Conservation (phyloP, 139 green algal species). For the Chlorella sorokiniana region DNA sequence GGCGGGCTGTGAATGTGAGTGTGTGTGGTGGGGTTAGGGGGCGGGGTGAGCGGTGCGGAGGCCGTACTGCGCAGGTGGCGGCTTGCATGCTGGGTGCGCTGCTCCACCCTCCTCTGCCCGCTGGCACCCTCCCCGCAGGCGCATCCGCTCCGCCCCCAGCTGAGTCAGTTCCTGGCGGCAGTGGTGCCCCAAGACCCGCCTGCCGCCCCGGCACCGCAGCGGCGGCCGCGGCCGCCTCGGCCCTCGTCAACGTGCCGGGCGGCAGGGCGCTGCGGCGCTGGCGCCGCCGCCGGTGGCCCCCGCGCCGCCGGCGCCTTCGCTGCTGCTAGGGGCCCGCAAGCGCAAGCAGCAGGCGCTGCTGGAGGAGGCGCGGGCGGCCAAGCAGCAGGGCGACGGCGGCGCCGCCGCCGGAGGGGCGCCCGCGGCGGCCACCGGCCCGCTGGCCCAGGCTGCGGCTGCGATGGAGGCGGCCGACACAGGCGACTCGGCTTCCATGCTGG, state of each 20-base stretch:
- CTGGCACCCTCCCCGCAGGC: slow-evolving; percentile 1
- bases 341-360: slow-evolving; percentile 14
- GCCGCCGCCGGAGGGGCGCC: neutral
- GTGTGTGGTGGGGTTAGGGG: neutral
- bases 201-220: neutral
- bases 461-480: neutral
- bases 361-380: neutral
- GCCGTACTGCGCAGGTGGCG: neutral
- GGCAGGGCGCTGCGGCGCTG: neutral
- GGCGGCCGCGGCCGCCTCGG: neutral
- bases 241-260: neutral
- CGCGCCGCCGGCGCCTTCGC: neutral
- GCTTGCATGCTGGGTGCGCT: neutral
- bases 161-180: slow-evolving; percentile 15
- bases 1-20: too few species aligned
- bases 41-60: neutral
- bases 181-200: slow-evolving; percentile 18
- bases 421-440: neutral
- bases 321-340: neutral
- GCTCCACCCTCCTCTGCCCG: neutral
- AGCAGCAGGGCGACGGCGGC: neutral
- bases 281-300: neutral
- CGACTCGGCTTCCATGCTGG: slow-evolving; percentile 4
- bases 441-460: neutral
- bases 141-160: slow-evolving; percentile 9